Conservation (phyloP, 208 protist genomes). For the Trypanosoma mega region DNA sequence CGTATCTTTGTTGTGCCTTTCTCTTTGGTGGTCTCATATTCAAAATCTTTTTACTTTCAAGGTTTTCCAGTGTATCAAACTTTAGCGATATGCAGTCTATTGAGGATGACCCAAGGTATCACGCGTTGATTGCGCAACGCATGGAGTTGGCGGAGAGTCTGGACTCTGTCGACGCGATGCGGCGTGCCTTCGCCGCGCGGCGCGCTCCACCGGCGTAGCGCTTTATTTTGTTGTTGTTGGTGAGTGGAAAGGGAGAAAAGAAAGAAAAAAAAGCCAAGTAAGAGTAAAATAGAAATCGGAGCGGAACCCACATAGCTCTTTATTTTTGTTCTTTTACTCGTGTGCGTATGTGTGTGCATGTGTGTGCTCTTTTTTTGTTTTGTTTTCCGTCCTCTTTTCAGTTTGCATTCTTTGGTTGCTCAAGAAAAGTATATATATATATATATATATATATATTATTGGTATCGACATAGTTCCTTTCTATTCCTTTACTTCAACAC, state of each 20-base stretch:
- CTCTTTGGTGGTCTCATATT: constrained; percentile 67
- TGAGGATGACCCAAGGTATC: constrained; percentile 53
- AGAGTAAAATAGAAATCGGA: too few species aligned
- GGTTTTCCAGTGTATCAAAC: constrained; percentile 45
- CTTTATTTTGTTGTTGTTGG: not conserved
- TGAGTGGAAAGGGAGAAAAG: too few species aligned
- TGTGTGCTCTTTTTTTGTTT: not conserved
- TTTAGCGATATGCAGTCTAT: constrained; percentile 13
- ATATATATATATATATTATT: not conserved
- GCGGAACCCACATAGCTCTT: too few species aligned
- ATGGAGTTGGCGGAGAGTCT: constrained; percentile 43
- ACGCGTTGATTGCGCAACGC: constrained; percentile 45
- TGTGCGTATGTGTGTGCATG: not conserved
- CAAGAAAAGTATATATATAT: constrained; percentile 3
- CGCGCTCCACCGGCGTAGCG: constrained; percentile 21
- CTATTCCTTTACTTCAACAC: not conserved
- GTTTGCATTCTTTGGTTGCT: too few species aligned
- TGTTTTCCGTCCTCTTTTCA: not conserved
- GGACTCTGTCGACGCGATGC: constrained; percentile 22
- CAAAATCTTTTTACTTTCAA: constrained; percentile 46
- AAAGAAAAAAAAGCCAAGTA: too few species aligned
- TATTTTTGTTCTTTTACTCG: too few species aligned
- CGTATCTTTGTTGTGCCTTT: constrained; percentile 65
- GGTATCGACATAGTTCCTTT: not conserved
- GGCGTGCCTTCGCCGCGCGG: constrained; percentile 4